phyloP scores from a whole-genome alignment of 495 filamentous ascomycete species.

The Polyplosphaeria fusca region DNA sequence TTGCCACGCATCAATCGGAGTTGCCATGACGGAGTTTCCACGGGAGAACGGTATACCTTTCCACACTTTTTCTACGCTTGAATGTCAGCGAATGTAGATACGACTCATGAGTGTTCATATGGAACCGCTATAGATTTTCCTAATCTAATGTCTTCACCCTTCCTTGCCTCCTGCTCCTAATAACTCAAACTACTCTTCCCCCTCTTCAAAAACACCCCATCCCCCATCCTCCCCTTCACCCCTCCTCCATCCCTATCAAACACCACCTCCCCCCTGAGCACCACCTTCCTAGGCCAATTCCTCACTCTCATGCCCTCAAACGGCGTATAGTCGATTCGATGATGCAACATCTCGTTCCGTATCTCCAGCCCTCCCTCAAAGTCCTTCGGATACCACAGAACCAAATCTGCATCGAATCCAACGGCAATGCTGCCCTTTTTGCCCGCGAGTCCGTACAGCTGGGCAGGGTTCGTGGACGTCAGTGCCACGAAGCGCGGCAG shows the following conservation, averaged over 20 bases:
- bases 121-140: too few relatives aligned
- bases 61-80: too few relatives aligned
- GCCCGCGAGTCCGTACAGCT: conserved; percentile 34
- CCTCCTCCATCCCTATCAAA: conserved; percentile 39
- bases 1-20: too few relatives aligned
- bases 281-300: conserved; percentile 41
- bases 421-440: conserved; percentile 36
- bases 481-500: neutral
- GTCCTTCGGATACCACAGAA: conserved; percentile 44
- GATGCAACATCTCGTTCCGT: conserved; percentile 36
- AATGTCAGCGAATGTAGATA: too few relatives aligned
- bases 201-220: conserved; percentile 38
- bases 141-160: too few relatives aligned
- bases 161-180: too few relatives aligned
- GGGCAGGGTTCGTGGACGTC: neutral
- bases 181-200: neutral
- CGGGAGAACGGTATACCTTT: too few relatives aligned
- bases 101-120: too few relatives aligned
- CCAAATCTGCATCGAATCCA: conserved; percentile 47
- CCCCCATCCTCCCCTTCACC: conserved; percentile 28
- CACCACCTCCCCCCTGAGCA: conserved; percentile 39
- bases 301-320: conserved; percentile 40
- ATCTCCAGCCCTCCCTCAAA: conserved; percentile 15
- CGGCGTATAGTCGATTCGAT: conserved; percentile 41
- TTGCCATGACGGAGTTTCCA: too few relatives aligned